These are phyloP conservation scores for Nephelium lappaceum DNA, from an alignment of 345 rosid species.

Conservation along the genomic window DNA sequence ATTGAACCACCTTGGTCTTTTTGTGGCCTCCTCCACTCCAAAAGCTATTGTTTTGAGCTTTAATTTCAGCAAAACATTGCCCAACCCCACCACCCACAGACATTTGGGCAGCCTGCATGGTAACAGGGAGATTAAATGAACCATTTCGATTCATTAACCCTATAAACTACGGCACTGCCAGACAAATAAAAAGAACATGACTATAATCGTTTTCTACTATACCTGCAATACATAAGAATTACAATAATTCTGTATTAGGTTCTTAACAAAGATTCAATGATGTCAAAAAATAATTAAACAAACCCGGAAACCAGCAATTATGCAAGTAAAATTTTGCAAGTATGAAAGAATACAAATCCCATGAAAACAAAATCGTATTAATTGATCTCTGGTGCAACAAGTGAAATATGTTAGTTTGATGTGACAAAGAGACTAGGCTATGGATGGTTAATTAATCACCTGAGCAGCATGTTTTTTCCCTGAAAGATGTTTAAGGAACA, in stretches of 20 bases:
- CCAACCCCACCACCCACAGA: conserved; percentile 20
- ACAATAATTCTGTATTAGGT: neutral
- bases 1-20: conserved; percentile 25
- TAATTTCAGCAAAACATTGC: conserved; percentile 27
- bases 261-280: neutral
- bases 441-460: conserved; percentile 25
- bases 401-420: neutral
- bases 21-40: conserved; percentile 21
- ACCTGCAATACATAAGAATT: neutral
- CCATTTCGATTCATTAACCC: neutral
- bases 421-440: neutral
- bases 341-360: neutral
- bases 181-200: neutral
- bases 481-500: conserved; percentile 36
- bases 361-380: neutral
- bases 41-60: conserved; percentile 24
- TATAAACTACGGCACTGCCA: neutral
- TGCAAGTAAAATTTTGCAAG: neutral
- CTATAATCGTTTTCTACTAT: neutral
- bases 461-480: conserved; percentile 48
- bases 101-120: conserved; percentile 23
- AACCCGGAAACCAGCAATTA: neutral
- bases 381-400: neutral
- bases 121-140: neutral
- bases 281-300: neutral